Percentiles rank a stretch among this genome's conserved stretches.
Conservation (phyloP, 805 yeast species). For the Saturnispora diversa region DNA sequence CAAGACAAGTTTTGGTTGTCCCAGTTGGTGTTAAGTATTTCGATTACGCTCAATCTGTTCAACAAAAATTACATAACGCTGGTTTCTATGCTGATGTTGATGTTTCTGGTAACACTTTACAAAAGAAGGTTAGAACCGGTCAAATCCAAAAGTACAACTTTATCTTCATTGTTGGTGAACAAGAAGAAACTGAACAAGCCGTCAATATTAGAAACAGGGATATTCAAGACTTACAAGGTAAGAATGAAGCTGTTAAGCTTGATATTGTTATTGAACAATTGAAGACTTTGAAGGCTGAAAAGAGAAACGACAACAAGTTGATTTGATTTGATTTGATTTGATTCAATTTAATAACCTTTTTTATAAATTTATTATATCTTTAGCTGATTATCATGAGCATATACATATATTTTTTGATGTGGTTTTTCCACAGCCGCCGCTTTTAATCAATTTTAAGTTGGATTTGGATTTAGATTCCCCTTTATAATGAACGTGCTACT, state of each 20-base stretch:
- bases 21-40: conserved; percentile 94
- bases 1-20: conserved; percentile 92
- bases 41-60: conserved; percentile 81
- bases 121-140: conserved; percentile 96
- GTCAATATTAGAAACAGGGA: conserved; percentile 98
- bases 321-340: neutral
- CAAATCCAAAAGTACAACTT: conserved; percentile 92
- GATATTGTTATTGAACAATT: conserved; percentile 67
- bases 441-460: too few species aligned
- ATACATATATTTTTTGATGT: too few species aligned
- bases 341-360: neutral
- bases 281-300: conserved; percentile 56
- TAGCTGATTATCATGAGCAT: conserved; percentile 1
- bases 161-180: conserved; percentile 94
- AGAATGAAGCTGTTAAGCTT: conserved; percentile 73
- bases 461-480: too few species aligned
- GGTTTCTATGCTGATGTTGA: conserved; percentile 93
- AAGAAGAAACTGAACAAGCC: conserved; percentile 67
- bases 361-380: neutral
- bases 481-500: too few species aligned
- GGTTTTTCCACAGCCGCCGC: too few species aligned
- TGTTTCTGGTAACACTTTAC: conserved; percentile 89
- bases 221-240: conserved; percentile 84
- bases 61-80: conserved; percentile 55
- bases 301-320: conserved; percentile 61